Evolutionary conservation across 2,329 filamentous ascomycete genomes (phyloP).

Genomic region (Cercospora canescens): DNA sequence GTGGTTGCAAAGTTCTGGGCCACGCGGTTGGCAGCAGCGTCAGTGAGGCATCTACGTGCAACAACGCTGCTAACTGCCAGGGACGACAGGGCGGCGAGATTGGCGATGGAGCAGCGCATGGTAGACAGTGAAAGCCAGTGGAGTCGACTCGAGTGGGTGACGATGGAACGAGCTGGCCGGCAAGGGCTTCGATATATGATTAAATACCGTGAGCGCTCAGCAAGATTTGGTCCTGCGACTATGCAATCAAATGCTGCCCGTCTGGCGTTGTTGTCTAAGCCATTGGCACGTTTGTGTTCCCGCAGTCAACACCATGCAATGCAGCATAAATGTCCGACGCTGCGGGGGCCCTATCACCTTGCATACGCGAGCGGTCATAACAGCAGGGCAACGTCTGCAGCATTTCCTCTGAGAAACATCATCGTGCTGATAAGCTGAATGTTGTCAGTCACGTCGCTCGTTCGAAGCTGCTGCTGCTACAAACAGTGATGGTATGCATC

Average conservation of each 20-base stretch:
- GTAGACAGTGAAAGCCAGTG: not conserved
- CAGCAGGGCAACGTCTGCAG: not conserved
- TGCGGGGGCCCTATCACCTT: not conserved
- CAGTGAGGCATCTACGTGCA: not conserved
- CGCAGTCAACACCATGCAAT: not conserved
- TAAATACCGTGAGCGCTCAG: not conserved
- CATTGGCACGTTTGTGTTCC: not conserved
- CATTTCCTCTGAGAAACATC: not conserved
- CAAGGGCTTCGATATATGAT: not conserved
- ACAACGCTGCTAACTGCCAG: not conserved
- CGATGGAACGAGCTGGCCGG: not conserved
- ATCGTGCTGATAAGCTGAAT: not conserved
- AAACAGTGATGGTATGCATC: too few species aligned
- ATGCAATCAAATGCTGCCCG: not conserved
- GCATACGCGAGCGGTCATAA: not conserved
- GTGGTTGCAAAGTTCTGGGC: conserved; percentile 28
- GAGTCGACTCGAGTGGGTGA: not conserved
- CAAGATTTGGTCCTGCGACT: not conserved
- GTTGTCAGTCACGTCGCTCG: not conserved
- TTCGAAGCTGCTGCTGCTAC: not conserved
- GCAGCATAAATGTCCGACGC: conserved; percentile 2
- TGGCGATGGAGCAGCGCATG: not conserved
- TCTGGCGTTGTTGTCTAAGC: not conserved
- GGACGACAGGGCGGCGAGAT: not conserved
- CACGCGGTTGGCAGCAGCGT: conserved; percentile 20